Percentiles rank a stretch among this genome's conserved stretches.
These are phyloP conservation scores for Globisporangium parvum DNA, from an alignment of 352 stramenopile species.

Conservation along the genomic window DNA sequence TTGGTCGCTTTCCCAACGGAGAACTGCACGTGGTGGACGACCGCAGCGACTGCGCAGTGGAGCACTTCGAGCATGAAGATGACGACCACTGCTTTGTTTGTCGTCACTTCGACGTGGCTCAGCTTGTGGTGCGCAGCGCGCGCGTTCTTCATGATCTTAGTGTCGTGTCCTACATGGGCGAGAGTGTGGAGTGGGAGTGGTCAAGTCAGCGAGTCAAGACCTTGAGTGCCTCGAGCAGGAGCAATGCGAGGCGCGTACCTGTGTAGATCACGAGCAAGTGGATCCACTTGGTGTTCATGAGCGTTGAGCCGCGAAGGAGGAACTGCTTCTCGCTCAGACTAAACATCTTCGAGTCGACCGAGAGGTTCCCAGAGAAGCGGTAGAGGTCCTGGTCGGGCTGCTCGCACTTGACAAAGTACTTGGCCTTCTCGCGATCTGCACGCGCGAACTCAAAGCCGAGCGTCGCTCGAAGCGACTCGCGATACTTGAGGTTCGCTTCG, in stretches of 20 bases:
- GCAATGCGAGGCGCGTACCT: too few species aligned
- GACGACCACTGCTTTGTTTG: constrained; percentile 70
- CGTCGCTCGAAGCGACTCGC: constrained; percentile 40
- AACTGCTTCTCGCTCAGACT: constrained; percentile 78
- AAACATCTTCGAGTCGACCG: constrained; percentile 45
- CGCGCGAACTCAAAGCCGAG: constrained; percentile 22
- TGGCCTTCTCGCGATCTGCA: constrained; percentile 28
- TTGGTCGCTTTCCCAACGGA: background rate
- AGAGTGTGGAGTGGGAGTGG: too few species aligned
- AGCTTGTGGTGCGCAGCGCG: constrained; percentile 77
- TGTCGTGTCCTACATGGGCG: constrained; percentile 84
- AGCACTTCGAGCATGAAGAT: constrained; percentile 73
- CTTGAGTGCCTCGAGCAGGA: background rate
- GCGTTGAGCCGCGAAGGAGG: constrained; percentile 53
- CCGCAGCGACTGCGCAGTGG: constrained; percentile 51
- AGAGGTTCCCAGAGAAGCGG: constrained; percentile 68
- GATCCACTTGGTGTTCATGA: constrained; percentile 81
- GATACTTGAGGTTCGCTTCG: constrained; percentile 72
- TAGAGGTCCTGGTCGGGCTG: constrained; percentile 75
- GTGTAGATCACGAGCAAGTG: constrained; percentile 74
- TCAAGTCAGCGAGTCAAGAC: too few species aligned
- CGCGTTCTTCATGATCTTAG: constrained; percentile 89
- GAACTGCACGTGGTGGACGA: constrained; percentile 26
- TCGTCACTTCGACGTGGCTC: constrained; percentile 72
- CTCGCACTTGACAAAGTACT: constrained; percentile 73